These are phyloP conservation scores for Neonectria magnoliae DNA, from an alignment of 2,329 filamentous ascomycete species.

Conservation along the genomic window DNA sequence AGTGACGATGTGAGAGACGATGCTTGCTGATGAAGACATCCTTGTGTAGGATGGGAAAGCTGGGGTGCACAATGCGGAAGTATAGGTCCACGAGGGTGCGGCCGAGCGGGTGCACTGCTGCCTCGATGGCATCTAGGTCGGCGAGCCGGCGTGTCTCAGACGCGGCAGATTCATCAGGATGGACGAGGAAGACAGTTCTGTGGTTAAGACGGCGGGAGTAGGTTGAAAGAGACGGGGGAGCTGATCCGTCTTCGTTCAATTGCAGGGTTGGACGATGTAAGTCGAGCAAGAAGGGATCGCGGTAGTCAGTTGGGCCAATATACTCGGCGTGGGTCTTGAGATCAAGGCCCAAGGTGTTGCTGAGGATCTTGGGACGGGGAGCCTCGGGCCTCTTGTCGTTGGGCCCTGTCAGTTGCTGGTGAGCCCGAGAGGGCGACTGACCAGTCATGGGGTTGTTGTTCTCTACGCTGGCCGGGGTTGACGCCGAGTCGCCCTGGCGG, in stretches of 20 bases:
- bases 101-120: conserved; percentile 70
- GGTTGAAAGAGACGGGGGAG: conserved; percentile 24
- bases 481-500: conserved; percentile 38
- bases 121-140: conserved; percentile 64
- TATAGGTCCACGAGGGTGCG: conserved; percentile 72
- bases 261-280: conserved; percentile 63
- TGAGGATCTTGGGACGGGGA: conserved; percentile 46
- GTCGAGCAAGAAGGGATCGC: conserved; percentile 66
- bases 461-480: conserved; percentile 39
- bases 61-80: conserved; percentile 70
- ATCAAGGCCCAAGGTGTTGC: conserved; percentile 63
- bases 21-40: conserved; percentile 71
- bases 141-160: conserved; percentile 54
- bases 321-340: conserved; percentile 68
- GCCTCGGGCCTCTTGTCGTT: conserved; percentile 31
- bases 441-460: conserved; percentile 26
- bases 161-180: conserved; percentile 48
- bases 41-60: conserved; percentile 68
- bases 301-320: conserved; percentile 67
- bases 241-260: conserved; percentile 23
- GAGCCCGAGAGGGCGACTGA: conserved; percentile 26
- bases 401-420: conserved; percentile 30
- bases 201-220: conserved; percentile 48
- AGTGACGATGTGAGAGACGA: conserved; percentile 63
- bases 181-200: conserved; percentile 49